Conservation (phyloP, 345 rosid genomes). For the Lepidium sativum region DNA sequence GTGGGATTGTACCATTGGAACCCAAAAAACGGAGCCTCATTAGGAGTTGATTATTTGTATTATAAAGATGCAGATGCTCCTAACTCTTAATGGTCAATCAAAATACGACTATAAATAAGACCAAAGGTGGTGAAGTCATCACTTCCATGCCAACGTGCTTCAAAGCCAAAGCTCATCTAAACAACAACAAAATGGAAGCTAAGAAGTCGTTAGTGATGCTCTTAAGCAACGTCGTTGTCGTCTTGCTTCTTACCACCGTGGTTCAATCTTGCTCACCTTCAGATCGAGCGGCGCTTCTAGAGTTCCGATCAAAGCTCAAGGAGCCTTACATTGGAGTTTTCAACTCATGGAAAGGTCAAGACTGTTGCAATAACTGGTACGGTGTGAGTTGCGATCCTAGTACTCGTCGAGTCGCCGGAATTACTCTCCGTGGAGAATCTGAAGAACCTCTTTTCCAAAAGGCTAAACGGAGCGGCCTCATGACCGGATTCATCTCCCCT, state of each 20-base stretch:
- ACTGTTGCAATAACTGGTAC: constrained; percentile 69
- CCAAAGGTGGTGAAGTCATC: neutral
- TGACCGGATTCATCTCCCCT: constrained; percentile 68
- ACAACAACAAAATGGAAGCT: neutral
- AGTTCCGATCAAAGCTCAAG: constrained; percentile 45
- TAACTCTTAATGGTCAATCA: neutral
- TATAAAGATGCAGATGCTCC: too few relatives aligned
- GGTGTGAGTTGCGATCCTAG: constrained; percentile 71
- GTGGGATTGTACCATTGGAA: too few relatives aligned
- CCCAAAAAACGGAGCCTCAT: too few relatives aligned
- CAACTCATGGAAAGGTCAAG: constrained; percentile 54
- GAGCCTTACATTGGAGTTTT: constrained; percentile 78
- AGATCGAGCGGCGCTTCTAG: constrained; percentile 47
- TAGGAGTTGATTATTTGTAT: too few relatives aligned
- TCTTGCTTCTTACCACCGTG: constrained; percentile 23
- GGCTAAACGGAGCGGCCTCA: constrained; percentile 58
- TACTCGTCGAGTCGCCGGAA: constrained; percentile 44
- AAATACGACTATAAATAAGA: constrained; percentile 8
- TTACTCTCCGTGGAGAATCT: constrained; percentile 75
- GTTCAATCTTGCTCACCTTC: constrained; percentile 40
- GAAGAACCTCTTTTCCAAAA: constrained; percentile 68
- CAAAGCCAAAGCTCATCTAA: too few relatives aligned
- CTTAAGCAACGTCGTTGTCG: neutral
- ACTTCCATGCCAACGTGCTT: constrained; percentile 10
- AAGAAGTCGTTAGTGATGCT: neutral